Conservation (phyloP, 2,329 filamentous ascomycete species). For the Claviceps capensis region DNA sequence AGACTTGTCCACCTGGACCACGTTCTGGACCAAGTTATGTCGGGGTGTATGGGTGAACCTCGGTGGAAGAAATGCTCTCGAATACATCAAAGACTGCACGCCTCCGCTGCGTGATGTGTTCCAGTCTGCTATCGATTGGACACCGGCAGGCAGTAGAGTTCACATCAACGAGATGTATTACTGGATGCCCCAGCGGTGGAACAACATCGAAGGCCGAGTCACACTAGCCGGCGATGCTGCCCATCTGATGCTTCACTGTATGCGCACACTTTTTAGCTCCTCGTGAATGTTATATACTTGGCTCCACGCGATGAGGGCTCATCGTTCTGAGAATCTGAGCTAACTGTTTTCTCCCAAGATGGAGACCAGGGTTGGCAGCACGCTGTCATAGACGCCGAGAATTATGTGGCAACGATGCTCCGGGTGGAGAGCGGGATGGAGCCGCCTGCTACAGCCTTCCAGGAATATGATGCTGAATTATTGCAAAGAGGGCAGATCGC, state of each 20-base stretch:
- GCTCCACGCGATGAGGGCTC: not conserved
- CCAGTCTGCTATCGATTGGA: constrained; percentile 21
- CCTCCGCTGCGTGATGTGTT: constrained; percentile 17
- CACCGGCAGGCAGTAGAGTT: constrained; percentile 16
- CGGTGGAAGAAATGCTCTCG: constrained; percentile 22
- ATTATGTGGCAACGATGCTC: constrained; percentile 22
- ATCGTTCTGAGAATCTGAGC: too few relatives aligned
- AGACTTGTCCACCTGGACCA: constrained; percentile 17
- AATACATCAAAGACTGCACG: constrained; percentile 15
- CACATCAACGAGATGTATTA: constrained; percentile 23
- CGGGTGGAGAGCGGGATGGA: constrained; percentile 8
- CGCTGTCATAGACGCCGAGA: constrained; percentile 24
- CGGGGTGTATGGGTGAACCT: constrained; percentile 13
- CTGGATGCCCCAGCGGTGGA: constrained; percentile 20
- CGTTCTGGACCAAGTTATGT: constrained; percentile 24
- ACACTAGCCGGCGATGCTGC: constrained; percentile 27
- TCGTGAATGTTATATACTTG: not conserved
- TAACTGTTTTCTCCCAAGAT: constrained; percentile 10
- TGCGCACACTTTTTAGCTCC: not conserved
- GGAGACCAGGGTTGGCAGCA: constrained; percentile 33
- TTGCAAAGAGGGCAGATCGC: constrained; percentile 19
- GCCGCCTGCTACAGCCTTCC: constrained; percentile 11
- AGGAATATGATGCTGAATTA: constrained; percentile 19
- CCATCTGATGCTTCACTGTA: constrained; percentile 31
- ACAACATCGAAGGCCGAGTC: constrained; percentile 17